Evolutionary conservation across 345 rosid genomes (phyloP).

Genomic region (Firmiana major): DNA sequence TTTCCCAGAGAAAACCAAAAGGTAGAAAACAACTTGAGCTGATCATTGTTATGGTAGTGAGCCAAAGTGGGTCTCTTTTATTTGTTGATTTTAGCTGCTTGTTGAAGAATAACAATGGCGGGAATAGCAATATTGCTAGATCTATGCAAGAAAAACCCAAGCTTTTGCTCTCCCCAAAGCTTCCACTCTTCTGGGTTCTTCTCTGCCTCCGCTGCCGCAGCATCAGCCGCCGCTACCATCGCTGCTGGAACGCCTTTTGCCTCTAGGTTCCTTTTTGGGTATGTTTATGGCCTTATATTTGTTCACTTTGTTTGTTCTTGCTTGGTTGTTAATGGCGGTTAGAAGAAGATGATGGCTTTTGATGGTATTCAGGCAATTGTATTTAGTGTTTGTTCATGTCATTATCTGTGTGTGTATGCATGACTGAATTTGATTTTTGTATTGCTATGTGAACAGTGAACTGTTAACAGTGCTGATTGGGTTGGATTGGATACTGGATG

Average conservation of each 20-base stretch:
- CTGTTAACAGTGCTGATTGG: background rate
- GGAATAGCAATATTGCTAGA: constrained; percentile 77
- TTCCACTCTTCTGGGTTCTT: constrained; percentile 50
- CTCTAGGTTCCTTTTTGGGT: constrained; percentile 79
- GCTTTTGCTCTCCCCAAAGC: constrained; percentile 39
- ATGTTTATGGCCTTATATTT: constrained; percentile 12
- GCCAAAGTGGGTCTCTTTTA: constrained; percentile 9
- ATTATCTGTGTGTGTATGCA: background rate
- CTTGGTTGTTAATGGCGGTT: background rate
- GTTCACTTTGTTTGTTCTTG: background rate
- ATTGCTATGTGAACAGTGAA: background rate
- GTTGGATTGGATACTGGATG: background rate
- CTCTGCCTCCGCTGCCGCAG: constrained; percentile 51
- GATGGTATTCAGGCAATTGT: background rate
- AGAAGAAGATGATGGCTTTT: background rate
- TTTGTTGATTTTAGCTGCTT: constrained; percentile 7
- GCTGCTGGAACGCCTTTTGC: constrained; percentile 73
- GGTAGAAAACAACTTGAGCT: background rate
- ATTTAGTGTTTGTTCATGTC: background rate
- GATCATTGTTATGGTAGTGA: background rate
- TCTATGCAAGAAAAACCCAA: constrained; percentile 65
- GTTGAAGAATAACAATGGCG: constrained; percentile 49
- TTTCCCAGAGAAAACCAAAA: too few relatives aligned
- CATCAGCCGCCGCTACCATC: constrained; percentile 59
- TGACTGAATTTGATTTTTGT: background rate